Conservation (phyloP, 176 grass and related monocot genomes). For the Pontederia crassipes region DNA sequence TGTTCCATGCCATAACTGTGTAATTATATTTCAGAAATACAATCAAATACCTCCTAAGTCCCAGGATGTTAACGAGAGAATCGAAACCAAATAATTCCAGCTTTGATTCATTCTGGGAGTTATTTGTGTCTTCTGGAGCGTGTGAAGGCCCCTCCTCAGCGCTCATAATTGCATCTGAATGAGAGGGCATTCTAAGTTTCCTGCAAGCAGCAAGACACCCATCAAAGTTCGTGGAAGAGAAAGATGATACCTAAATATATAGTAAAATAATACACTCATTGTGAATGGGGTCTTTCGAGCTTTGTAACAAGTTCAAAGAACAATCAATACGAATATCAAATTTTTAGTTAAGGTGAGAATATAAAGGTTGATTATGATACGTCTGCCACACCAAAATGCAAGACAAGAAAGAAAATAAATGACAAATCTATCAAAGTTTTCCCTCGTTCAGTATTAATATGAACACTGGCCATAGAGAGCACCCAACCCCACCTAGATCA, state of each 20-base stretch:
- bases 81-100: slow-evolving; percentile 98
- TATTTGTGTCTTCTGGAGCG: slow-evolving; percentile 34
- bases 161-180: slow-evolving; percentile 41
- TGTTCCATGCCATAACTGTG: too few species aligned
- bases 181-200: slow-evolving; percentile 45
- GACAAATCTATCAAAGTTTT: too few species aligned
- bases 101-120: slow-evolving; percentile 77
- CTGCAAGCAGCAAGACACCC: slow-evolving; percentile 17
- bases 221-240: not conserved
- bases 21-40: slow-evolving; percentile 7
- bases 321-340: too few species aligned
- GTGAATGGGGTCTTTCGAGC: not conserved
- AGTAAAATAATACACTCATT: not conserved
- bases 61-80: slow-evolving; percentile 98
- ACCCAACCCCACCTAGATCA: too few species aligned
- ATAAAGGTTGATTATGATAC: too few species aligned
- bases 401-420: too few species aligned
- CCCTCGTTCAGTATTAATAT: too few species aligned
- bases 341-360: too few species aligned
- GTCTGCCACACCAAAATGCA: too few species aligned
- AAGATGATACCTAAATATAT: slow-evolving; percentile 2
- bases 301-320: too few species aligned
- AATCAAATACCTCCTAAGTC: slow-evolving; percentile 66
- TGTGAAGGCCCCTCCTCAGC: slow-evolving; percentile 42
- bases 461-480: too few species aligned